Evolutionary conservation across 2,329 filamentous ascomycete genomes (phyloP).

Genomic region (Ambrosiella beaveri): DNA sequence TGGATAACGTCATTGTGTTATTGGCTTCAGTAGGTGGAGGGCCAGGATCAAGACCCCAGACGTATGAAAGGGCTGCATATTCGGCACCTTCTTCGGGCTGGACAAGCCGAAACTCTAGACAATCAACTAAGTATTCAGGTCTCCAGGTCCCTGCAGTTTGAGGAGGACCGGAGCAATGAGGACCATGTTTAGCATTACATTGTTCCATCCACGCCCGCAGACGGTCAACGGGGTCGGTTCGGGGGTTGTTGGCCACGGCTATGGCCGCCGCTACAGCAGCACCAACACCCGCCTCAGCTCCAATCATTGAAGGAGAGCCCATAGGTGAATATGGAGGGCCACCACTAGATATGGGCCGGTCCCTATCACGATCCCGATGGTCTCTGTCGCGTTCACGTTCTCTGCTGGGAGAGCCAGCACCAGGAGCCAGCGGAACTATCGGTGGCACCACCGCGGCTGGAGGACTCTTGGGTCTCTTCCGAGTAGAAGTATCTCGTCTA

Average conservation of each 20-base stretch:
- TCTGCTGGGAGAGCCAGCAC: conserved; percentile 4
- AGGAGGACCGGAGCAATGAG: conserved; percentile 22
- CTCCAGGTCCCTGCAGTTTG: conserved; percentile 21
- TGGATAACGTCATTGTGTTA: conserved; percentile 20
- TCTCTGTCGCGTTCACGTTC: neutral
- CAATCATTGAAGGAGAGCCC: conserved; percentile 18
- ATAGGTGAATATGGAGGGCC: conserved; percentile 17
- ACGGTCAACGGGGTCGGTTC: conserved; percentile 22
- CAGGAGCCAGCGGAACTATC: neutral
- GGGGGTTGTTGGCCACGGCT: conserved; percentile 16
- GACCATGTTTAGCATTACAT: conserved; percentile 25
- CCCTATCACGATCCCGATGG: neutral
- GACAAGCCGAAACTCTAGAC: conserved; percentile 24
- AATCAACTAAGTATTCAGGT: conserved; percentile 26
- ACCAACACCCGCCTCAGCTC: conserved; percentile 12
- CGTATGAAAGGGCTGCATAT: conserved; percentile 30
- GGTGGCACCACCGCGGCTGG: conserved; percentile 9
- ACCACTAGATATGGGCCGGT: conserved; percentile 5
- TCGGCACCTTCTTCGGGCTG: conserved; percentile 23
- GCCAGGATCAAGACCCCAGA: conserved; percentile 20
- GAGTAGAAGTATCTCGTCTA: conserved; percentile 7
- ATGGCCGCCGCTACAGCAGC: conserved; percentile 6
- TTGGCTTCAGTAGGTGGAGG: conserved; percentile 16
- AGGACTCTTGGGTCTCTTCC: conserved; percentile 9
- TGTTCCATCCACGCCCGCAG: conserved; percentile 28